These are phyloP conservation scores for Neonectria faginata DNA, from an alignment of 2,329 filamentous ascomycete species.

Conservation along the genomic window DNA sequence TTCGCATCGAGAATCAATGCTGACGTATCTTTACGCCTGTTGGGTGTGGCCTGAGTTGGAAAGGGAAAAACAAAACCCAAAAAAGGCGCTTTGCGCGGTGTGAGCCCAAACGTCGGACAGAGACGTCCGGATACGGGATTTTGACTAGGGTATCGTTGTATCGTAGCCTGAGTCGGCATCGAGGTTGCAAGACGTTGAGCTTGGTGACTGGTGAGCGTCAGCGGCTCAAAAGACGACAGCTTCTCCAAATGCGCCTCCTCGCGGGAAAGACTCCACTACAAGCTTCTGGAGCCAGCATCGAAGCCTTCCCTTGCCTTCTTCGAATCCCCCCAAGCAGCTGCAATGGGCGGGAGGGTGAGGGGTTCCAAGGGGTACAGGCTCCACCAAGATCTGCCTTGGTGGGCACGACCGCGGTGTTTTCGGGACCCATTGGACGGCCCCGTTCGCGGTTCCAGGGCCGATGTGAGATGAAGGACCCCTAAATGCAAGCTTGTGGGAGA, in stretches of 20 bases:
- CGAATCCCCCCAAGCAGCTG: slow-evolving; percentile 41
- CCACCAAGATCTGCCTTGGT: slow-evolving; percentile 46
- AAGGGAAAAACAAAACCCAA: slow-evolving; percentile 14
- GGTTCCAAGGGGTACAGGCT: slow-evolving; percentile 43
- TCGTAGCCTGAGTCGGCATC: slow-evolving; percentile 23
- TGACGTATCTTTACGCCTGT: slow-evolving; percentile 18
- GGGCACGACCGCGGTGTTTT: slow-evolving; percentile 43
- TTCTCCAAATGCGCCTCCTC: slow-evolving; percentile 47
- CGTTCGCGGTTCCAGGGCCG: slow-evolving; percentile 34
- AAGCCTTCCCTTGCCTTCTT: slow-evolving; percentile 44
- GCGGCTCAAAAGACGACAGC: slow-evolving; percentile 41
- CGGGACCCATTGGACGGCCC: slow-evolving; percentile 46
- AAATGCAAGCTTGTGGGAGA: slow-evolving; percentile 28
- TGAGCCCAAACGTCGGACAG: slow-evolving; percentile 26
- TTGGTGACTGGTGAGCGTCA: slow-evolving; percentile 39
- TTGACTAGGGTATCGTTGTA: slow-evolving; percentile 14
- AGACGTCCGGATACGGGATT: slow-evolving; percentile 18
- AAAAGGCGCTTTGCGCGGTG: slow-evolving; percentile 23
- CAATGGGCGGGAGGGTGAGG: slow-evolving; percentile 46
- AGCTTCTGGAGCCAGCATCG: slow-evolving; percentile 47
- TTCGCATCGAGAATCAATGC: slow-evolving; percentile 21
- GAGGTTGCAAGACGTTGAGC: slow-evolving; percentile 29
- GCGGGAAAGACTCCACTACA: slow-evolving; percentile 46
- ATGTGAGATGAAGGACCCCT: slow-evolving; percentile 39
- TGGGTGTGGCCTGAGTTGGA: slow-evolving; percentile 13